Evolutionary conservation across 83 land plant species (phyloP).

Genomic region (Picea abies): DNA sequence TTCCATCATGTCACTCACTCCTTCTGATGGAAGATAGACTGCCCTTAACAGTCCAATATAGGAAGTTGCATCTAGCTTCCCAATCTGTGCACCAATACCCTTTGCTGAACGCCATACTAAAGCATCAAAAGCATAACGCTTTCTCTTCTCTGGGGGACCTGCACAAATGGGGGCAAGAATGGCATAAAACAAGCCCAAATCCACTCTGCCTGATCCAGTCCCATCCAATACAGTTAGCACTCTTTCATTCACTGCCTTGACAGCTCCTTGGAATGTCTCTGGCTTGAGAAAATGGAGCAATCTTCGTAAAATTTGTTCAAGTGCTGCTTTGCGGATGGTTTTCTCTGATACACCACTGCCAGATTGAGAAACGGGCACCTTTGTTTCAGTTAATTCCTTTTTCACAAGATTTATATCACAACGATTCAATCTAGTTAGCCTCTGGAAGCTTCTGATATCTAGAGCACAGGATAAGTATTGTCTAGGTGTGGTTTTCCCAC

Average conservation of each 20-base stretch:
- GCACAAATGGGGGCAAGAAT: too few species aligned
- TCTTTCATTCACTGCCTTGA: conserved; percentile 86
- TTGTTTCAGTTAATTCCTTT: conserved; percentile 58
- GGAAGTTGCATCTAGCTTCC: too few species aligned
- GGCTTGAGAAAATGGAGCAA: conserved; percentile 76
- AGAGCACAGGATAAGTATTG: conserved; percentile 71
- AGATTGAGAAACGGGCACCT: conserved; percentile 63
- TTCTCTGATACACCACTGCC: conserved; percentile 66
- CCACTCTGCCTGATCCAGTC: conserved; percentile 83
- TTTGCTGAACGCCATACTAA: too few species aligned
- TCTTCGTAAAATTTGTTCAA: conserved; percentile 70
- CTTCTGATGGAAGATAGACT: too few species aligned
- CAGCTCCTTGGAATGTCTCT: conserved; percentile 83
- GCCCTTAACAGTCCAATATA: too few species aligned
- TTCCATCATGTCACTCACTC: too few species aligned
- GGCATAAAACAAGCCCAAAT: conserved; percentile 90
- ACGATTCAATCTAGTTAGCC: conserved; percentile 63
- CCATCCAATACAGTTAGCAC: conserved; percentile 76
- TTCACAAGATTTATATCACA: conserved; percentile 66
- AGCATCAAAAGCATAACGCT: too few species aligned
- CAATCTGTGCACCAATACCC: too few species aligned
- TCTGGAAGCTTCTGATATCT: conserved; percentile 86
- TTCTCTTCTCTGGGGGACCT: too few species aligned
- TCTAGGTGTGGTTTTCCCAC: conserved; percentile 66
- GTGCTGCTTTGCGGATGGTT: conserved; percentile 78